phyloP scores from a whole-genome alignment of 169 alveolate genomes.

The Babesia microti region DNA sequence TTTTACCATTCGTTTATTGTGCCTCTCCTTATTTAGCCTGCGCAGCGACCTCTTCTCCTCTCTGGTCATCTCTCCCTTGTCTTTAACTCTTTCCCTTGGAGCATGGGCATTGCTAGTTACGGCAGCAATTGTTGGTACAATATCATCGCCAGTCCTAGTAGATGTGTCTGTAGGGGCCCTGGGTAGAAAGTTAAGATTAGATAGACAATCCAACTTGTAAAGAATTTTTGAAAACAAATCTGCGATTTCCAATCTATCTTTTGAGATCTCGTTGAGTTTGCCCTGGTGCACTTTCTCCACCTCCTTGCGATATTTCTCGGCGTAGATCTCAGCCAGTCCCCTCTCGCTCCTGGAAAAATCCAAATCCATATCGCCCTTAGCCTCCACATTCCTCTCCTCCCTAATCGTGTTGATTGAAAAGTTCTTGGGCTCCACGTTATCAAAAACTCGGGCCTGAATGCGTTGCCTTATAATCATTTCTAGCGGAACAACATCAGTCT shows the following conservation, averaged over 20 bases:
- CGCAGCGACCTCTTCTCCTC: neutral
- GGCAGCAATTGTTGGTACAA: too few relatives aligned
- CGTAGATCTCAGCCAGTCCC: constrained; percentile 65
- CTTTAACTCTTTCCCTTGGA: constrained; percentile 4
- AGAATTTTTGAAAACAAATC: constrained; percentile 53
- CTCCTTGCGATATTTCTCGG: constrained; percentile 54
- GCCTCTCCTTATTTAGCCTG: neutral
- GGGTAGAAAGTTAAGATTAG: constrained; percentile 56
- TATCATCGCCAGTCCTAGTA: constrained; percentile 6
- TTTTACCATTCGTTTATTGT: constrained; percentile 1
- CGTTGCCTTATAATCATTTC: constrained; percentile 55
- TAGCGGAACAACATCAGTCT: constrained; percentile 31
- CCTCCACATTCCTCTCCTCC: constrained; percentile 16
- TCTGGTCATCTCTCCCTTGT: constrained; percentile 3
- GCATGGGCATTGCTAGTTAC: constrained; percentile 5
- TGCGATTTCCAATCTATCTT: constrained; percentile 38
- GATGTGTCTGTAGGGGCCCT: constrained; percentile 30
- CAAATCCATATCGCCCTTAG: constrained; percentile 30
- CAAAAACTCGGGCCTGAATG: constrained; percentile 56
- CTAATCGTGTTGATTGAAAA: constrained; percentile 12
- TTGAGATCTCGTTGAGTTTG: constrained; percentile 40
- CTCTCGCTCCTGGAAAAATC: constrained; percentile 53
- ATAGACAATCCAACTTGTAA: constrained; percentile 54
- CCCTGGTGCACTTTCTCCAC: constrained; percentile 33
- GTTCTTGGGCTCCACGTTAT: constrained; percentile 56